phyloP scores from a whole-genome alignment of 106 monocot species.

The Allium sativum region DNA sequence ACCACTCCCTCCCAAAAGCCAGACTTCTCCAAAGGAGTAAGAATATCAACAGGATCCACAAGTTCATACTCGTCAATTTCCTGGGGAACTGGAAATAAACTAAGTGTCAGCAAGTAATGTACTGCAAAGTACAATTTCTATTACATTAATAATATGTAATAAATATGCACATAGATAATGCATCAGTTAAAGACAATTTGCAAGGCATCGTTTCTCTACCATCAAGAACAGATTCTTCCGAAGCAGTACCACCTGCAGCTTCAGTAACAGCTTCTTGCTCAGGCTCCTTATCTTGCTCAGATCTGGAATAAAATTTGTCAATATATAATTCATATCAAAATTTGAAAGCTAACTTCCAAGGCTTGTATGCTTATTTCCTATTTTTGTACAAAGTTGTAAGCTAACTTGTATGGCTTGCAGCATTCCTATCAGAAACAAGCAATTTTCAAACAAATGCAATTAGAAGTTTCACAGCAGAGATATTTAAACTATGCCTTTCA shows the following conservation, averaged over 20 bases:
- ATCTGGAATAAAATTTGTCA: conserved; percentile 31
- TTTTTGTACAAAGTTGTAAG: too few species aligned
- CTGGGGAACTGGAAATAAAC: conserved; percentile 45
- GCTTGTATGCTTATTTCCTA: too few species aligned
- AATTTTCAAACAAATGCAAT: too few species aligned
- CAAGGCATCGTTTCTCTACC: conserved; percentile 24
- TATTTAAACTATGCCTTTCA: too few species aligned
- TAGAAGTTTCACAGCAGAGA: too few species aligned
- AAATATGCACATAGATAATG: not conserved
- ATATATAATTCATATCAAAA: not conserved
- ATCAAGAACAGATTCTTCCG: conserved; percentile 57
- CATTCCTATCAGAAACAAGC: too few species aligned
- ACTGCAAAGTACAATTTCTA: not conserved
- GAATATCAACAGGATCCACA: conserved; percentile 96
- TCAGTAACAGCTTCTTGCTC: conserved; percentile 64
- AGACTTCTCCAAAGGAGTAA: conserved; percentile 82
- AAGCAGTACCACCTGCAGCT: conserved; percentile 22
- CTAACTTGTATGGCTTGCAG: too few species aligned
- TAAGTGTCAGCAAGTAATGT: not conserved
- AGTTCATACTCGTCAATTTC: conserved; percentile 98
- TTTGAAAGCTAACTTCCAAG: not conserved
- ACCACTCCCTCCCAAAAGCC: conserved; percentile 99
- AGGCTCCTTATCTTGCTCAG: conserved; percentile 97
- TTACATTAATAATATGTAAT: not conserved
- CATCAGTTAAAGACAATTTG: not conserved